Conservation (phyloP, 1,284 basidiomycete genomes). For the Sphagnurus paluster region DNA sequence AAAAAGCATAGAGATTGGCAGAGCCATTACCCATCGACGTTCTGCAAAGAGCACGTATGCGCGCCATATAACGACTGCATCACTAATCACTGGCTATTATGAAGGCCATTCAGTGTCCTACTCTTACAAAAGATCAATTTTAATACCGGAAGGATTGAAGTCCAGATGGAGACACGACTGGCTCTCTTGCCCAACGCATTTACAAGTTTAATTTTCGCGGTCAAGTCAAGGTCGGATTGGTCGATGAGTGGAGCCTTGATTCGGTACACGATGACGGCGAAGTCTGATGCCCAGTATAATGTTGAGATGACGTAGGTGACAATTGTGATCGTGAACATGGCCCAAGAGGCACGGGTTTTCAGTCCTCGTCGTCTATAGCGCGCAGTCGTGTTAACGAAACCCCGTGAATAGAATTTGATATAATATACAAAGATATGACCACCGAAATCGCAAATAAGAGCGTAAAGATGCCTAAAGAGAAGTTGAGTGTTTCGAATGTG, state of each 20-base stretch:
- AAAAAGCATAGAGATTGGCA: constrained; percentile 9
- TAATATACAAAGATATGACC: too few species aligned
- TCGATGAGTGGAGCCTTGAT: constrained; percentile 1
- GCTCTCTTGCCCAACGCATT: not conserved
- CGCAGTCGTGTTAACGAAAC: too few species aligned
- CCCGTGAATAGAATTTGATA: too few species aligned
- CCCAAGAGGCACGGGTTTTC: constrained; percentile 8
- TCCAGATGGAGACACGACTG: not conserved
- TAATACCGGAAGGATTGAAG: constrained; percentile 2
- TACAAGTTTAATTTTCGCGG: not conserved
- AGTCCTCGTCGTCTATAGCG: constrained; percentile 11
- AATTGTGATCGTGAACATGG: constrained; percentile 9
- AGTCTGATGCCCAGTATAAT: constrained; percentile 9
- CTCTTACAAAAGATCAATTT: not conserved
- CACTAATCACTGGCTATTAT: constrained; percentile 12
- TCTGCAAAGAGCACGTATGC: constrained; percentile 15
- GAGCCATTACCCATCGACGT: constrained; percentile 11
- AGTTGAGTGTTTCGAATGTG: too few species aligned
- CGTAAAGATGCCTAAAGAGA: too few species aligned
- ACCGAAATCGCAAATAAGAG: too few species aligned
- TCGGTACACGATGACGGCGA: constrained; percentile 1
- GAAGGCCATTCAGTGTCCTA: not conserved
- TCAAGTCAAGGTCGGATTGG: not conserved
- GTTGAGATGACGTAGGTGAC: constrained; percentile 4
- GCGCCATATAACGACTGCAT: constrained; percentile 14